phyloP scores from a whole-genome alignment of 2,329 filamentous ascomycete genomes.

The Furcasterigmium furcatum region DNA sequence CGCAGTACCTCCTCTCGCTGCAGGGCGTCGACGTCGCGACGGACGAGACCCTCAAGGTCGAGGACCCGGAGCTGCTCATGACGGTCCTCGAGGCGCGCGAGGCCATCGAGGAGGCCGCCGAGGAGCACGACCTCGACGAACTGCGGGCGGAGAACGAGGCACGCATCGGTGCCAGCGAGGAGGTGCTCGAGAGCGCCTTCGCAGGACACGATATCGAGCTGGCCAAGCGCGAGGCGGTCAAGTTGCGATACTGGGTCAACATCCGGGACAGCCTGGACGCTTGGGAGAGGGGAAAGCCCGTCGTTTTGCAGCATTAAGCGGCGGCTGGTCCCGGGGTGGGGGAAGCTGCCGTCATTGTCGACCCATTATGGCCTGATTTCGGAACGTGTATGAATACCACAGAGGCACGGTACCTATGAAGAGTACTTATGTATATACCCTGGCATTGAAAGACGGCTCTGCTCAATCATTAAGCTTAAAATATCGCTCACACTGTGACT shows the following conservation, averaged over 20 bases:
- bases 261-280: slow-evolving; percentile 75
- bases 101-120: slow-evolving; percentile 66
- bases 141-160: slow-evolving; percentile 65
- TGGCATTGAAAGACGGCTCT: background rate
- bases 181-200: slow-evolving; percentile 62
- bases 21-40: slow-evolving; percentile 74
- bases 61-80: slow-evolving; percentile 68
- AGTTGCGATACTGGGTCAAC: slow-evolving; percentile 87
- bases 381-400: background rate
- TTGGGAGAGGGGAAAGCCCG: slow-evolving; percentile 76
- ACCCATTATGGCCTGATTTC: slow-evolving; percentile 11
- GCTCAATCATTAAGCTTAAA: background rate
- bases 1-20: slow-evolving; percentile 81
- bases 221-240: slow-evolving; percentile 71
- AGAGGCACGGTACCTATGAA: background rate
- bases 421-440: background rate
- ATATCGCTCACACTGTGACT: too few relatives aligned
- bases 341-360: slow-evolving; percentile 9
- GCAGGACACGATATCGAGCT: slow-evolving; percentile 58
- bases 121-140: slow-evolving; percentile 59
- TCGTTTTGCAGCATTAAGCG: slow-evolving; percentile 47
- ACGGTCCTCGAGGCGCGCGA: slow-evolving; percentile 78
- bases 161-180: slow-evolving; percentile 63
- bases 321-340: background rate
- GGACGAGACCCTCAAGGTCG: slow-evolving; percentile 71